Evolutionary conservation across 2,329 filamentous ascomycete species (phyloP).

Genomic region (Pestalotiopsis sp.): DNA sequence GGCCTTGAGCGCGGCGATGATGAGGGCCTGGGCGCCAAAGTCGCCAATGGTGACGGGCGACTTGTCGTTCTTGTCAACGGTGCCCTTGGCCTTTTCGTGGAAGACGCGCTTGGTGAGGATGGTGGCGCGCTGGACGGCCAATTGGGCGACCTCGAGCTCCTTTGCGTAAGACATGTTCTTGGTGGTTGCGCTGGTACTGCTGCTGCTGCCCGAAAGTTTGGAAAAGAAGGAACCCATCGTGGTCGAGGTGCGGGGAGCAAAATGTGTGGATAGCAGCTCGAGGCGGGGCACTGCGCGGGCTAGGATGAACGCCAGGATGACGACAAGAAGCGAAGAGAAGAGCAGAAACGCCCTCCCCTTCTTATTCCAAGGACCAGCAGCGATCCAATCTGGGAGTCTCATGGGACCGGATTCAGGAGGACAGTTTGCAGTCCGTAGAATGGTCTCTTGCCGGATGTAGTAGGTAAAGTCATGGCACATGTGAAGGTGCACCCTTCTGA

Average conservation of each 20-base stretch:
- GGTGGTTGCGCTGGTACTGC: slow-evolving; percentile 10
- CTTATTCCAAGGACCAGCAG: background rate
- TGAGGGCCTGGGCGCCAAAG: slow-evolving; percentile 95
- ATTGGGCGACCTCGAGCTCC: slow-evolving; percentile 72
- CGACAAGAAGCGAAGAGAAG: slow-evolving; percentile 23
- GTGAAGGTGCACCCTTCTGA: slow-evolving; percentile 2
- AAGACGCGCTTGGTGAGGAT: slow-evolving; percentile 78
- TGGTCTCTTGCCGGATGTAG: slow-evolving; percentile 9
- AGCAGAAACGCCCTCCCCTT: slow-evolving; percentile 17
- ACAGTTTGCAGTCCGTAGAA: background rate
- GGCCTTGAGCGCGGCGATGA: slow-evolving; percentile 86
- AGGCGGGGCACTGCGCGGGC: slow-evolving; percentile 34
- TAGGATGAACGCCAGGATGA: slow-evolving; percentile 30
- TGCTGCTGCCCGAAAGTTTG: slow-evolving; percentile 2
- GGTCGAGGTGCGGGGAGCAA: slow-evolving; percentile 15
- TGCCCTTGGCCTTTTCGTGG: slow-evolving; percentile 91
- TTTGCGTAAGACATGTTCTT: slow-evolving; percentile 58
- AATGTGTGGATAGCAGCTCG: slow-evolving; percentile 27
- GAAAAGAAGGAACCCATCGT: slow-evolving; percentile 11
- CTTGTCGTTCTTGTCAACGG: slow-evolving; percentile 90
- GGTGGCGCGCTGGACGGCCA: slow-evolving; percentile 75
- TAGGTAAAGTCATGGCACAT: slow-evolving; percentile 8
- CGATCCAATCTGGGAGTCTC: background rate
- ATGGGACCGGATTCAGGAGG: background rate
- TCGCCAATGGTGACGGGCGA: slow-evolving; percentile 98